Evolutionary conservation across 2,329 filamentous ascomycete species (phyloP), one percentile per base, ranked within the genome.

Genomic region (Fusarium kyushuense): DNA sequence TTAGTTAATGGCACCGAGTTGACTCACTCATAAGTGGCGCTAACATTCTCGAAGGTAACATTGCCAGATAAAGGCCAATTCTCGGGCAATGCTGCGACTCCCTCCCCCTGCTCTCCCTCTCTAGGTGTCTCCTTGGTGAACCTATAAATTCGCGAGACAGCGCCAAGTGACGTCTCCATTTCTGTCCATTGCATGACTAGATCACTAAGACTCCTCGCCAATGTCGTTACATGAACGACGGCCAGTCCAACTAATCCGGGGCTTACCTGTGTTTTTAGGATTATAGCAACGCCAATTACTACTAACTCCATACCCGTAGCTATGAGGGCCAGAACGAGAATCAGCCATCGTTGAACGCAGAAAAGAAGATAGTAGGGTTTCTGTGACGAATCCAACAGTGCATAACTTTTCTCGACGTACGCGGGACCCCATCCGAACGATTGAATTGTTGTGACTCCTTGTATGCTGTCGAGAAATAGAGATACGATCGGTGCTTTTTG

Each of bases 111-210:
- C 6, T 16, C 14, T 14, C 2, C 16, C 16, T 35, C 32, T n/a
- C 14, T 6, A 2, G 32, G 32, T 17, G 36, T 42, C 9, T 53
- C 49, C 2, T 21, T 27, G 13, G 49, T n/a, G 13, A 53, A 53
- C 11, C 38, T 53, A 27, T 53, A 54, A 11, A 54, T 54, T 12
- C 51, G 51, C 6, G 41, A 54, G 10, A 54, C 51, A 13, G 51
- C 51, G 5, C 51, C 51, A n/a, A 54, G 23, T 7, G 51, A 54
- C 1, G 51, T 54, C 14, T 54, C 51, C 40, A 54, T 54, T 5
- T 54, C 51, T 17, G 51, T 54, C 51, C 51, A 54, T 30, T 54
- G 51, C 51, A 54, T 54, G 17, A 54, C 51, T 8, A 54, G 30
- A 13, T 54, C 51, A 13, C 51, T 36, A 1, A 54, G 40, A 14